Evolutionary conservation across 2,329 filamentous ascomycete species (phyloP).

Genomic region (Fusarium sacchari): DNA sequence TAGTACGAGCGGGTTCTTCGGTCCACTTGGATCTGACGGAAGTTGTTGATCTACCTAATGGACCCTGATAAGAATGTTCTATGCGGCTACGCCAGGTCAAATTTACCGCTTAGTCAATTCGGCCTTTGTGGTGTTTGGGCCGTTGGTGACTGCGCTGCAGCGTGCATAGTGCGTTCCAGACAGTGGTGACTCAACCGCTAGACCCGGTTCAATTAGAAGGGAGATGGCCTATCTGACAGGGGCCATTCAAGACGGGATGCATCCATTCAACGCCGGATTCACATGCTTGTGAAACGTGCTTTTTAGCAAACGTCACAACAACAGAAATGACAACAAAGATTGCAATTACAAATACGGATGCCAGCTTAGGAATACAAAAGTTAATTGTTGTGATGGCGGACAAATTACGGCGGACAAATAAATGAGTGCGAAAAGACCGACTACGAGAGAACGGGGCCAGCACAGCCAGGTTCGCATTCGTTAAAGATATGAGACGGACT

Average conservation of each 20-base stretch:
- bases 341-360: background rate
- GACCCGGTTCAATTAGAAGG: background rate
- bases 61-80: background rate
- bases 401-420: background rate
- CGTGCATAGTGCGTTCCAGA: background rate
- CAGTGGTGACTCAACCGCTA: background rate
- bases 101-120: constrained; percentile 13
- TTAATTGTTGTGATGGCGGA: background rate
- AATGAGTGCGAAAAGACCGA: background rate
- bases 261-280: background rate
- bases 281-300: background rate
- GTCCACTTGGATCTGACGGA: background rate
- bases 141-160: background rate
- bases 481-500: background rate
- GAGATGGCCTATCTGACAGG: background rate
- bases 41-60: background rate
- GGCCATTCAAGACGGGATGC: background rate
- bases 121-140: background rate
- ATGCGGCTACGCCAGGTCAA: background rate
- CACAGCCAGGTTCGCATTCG: background rate
- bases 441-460: background rate
- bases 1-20: background rate
- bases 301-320: background rate
- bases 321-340: background rate
- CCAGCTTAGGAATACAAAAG: background rate